phyloP scores from a whole-genome alignment of 306 rosid species.

The Potentilla sterilis region DNA sequence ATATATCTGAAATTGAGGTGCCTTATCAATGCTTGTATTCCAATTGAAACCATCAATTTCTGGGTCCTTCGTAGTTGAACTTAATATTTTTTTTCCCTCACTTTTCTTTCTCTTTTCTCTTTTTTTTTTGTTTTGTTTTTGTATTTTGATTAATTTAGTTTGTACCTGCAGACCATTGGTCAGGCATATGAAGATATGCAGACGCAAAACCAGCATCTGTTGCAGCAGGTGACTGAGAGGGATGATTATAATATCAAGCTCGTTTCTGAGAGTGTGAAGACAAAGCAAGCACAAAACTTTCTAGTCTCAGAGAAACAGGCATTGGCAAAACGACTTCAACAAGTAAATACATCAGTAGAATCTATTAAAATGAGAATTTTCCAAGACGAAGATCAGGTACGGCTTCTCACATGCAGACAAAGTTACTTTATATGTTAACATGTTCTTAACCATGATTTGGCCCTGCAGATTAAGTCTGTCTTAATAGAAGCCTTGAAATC shows the following conservation, averaged over 20 bases:
- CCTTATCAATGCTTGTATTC: slow-evolving; percentile 11
- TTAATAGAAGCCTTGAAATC: slow-evolving; percentile 60
- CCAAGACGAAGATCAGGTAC: slow-evolving; percentile 72
- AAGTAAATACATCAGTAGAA: slow-evolving; percentile 55
- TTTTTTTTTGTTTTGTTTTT: too few species aligned
- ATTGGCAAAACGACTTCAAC: slow-evolving; percentile 72
- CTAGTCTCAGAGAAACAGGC: slow-evolving; percentile 73
- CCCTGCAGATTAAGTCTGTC: slow-evolving; percentile 59
- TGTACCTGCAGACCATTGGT: slow-evolving; percentile 75
- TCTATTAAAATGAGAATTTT: slow-evolving; percentile 50
- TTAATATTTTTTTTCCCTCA: not conserved
- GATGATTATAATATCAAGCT: slow-evolving; percentile 97
- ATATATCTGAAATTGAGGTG: slow-evolving; percentile 97
- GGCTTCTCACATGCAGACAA: not conserved
- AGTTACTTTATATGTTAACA: not conserved
- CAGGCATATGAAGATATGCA: slow-evolving; percentile 99
- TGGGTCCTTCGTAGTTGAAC: slow-evolving; percentile 7
- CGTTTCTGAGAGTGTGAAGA: slow-evolving; percentile 90
- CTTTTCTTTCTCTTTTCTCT: not conserved
- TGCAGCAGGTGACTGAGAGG: slow-evolving; percentile 88
- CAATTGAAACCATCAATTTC: not conserved
- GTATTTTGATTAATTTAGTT: slow-evolving; percentile 18
- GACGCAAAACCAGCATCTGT: slow-evolving; percentile 86
- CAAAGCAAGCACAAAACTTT: slow-evolving; percentile 67
- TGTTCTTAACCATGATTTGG: slow-evolving; percentile 26